Percentiles rank a stretch among this genome's conserved stretches.
Evolutionary conservation across 306 rosid species (phyloP).

Genomic region (Quercus dentata): DNA sequence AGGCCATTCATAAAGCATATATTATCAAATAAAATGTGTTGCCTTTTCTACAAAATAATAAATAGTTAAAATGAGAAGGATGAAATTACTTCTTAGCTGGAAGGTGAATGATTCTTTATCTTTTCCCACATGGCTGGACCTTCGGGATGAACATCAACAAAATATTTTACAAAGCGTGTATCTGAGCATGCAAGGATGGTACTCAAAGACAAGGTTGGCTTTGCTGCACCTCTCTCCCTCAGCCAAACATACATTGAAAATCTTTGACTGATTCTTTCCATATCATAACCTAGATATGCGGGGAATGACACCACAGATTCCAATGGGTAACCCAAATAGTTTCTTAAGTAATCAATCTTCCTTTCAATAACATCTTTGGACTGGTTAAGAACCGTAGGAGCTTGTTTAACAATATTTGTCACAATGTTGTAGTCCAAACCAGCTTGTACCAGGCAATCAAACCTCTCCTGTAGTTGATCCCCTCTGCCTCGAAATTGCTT

Average conservation of each 20-base stretch:
- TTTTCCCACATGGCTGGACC: conserved; percentile 61
- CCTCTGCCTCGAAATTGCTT: conserved; percentile 71
- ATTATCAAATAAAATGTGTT: neutral
- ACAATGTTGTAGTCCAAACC: conserved; percentile 67
- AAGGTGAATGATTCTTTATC: conserved; percentile 29
- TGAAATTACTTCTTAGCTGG: conserved; percentile 13
- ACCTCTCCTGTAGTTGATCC: conserved; percentile 78
- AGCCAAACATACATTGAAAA: conserved; percentile 74
- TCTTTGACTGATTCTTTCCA: conserved; percentile 48
- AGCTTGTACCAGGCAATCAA: conserved; percentile 73
- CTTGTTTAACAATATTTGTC: conserved; percentile 43
- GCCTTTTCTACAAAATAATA: neutral
- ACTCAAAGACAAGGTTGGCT: conserved; percentile 49
- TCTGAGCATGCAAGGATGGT: conserved; percentile 60
- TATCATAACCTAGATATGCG: conserved; percentile 56
- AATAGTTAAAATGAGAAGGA: neutral
- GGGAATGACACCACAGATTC: conserved; percentile 53
- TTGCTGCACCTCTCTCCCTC: conserved; percentile 48
- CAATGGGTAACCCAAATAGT: conserved; percentile 58
- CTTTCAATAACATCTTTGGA: conserved; percentile 41
- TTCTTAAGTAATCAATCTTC: conserved; percentile 58
- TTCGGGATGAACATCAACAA: conserved; percentile 68
- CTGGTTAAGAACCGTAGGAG: conserved; percentile 62
- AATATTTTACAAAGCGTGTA: conserved; percentile 48
- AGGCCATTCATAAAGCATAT: neutral